Base-by-base conservation (phyloP, 2,329 filamentous ascomycete genomes). In the Aspergillus thermomutatus region DNA sequence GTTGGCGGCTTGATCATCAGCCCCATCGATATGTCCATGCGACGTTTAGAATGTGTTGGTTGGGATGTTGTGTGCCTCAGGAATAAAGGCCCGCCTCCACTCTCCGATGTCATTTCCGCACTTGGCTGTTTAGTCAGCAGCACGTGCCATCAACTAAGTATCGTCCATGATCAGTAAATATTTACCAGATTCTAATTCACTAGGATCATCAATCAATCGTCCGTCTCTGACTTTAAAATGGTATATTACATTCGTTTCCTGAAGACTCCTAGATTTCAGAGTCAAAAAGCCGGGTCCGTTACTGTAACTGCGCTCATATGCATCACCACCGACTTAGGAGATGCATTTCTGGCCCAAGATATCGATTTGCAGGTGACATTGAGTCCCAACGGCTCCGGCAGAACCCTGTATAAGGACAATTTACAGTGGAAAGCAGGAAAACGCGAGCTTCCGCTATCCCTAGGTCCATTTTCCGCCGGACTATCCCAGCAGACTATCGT, bases 241-340 rank as follows among this genome's bases (percentile, higher is more conserved):
- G 77, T 80, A 11, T 80, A 84, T 61, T 88, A 87, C 69, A 78
- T 90, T 65, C 86, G 87, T 59, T 88, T 89, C 64, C 78, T 90
- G 63, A 89, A 89, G 65, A 76, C 83, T 1, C 87, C 87, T 9
- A 74, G 75, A 53, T 65, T 77, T 37, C 66, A 71, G 48, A 77
- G 78, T 54, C 72, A 80, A 56, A 75, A 78, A 53, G 57, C 67
- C 26, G 74, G 75, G 28, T 64, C 66, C 17, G 67, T 79, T 55
- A 69, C 71, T 17, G 71, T 85, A 55, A 80, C 75, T 58, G 75
- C 80, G 49, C 76, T 85, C 28, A 76, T 89, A 57, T 87, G 86
- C 41, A 80, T 90, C 66, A 87, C 86, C 10, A 89, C 86, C 25
- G 87, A 90, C 66, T 76, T 90, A 7, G 87, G 87, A 19, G 86